Conservation (phyloP, 2,329 filamentous ascomycete genomes). For the Coniochaeta pulveracea region DNA sequence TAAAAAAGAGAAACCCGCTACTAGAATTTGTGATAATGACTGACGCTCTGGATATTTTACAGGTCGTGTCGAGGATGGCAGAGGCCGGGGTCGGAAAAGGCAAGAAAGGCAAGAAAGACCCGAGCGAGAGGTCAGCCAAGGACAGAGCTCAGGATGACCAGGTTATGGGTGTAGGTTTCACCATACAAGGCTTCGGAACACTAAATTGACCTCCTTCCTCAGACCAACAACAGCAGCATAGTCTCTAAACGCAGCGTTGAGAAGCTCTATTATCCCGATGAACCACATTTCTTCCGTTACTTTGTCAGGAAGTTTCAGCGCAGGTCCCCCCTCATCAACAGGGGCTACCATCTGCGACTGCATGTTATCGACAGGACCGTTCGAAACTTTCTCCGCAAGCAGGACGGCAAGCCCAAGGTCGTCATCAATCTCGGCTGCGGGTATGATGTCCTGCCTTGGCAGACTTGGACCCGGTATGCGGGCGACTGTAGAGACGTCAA, state of each 20-base stretch:
- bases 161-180: conserved; percentile 3
- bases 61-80: too few relatives aligned
- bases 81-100: conserved; percentile 1
- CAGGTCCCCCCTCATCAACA: conserved; percentile 4
- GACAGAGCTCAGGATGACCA: conserved; percentile 3
- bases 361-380: conserved; percentile 69
- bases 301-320: conserved; percentile 50
- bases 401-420: conserved; percentile 49
- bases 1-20: too few relatives aligned
- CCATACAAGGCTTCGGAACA: neutral
- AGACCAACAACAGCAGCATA: conserved; percentile 88
- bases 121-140: conserved; percentile 1
- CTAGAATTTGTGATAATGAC: too few relatives aligned
- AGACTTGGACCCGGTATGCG: conserved; percentile 59
- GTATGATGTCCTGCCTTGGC: conserved; percentile 81
- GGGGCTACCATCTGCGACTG: conserved; percentile 49
- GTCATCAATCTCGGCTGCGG: conserved; percentile 82
- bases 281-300: conserved; percentile 76
- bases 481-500: conserved; percentile 43
- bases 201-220: conserved; percentile 1
- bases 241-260: conserved; percentile 92
- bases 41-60: too few relatives aligned
- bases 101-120: too few relatives aligned
- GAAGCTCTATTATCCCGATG: conserved; percentile 64
- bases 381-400: conserved; percentile 53